A percentile compares a stretch with the other conserved stretches of the same genome.
Evolutionary conservation across 2,329 filamentous ascomycete genomes (phyloP).

Genomic region (Ophioceras dolichostomum): DNA sequence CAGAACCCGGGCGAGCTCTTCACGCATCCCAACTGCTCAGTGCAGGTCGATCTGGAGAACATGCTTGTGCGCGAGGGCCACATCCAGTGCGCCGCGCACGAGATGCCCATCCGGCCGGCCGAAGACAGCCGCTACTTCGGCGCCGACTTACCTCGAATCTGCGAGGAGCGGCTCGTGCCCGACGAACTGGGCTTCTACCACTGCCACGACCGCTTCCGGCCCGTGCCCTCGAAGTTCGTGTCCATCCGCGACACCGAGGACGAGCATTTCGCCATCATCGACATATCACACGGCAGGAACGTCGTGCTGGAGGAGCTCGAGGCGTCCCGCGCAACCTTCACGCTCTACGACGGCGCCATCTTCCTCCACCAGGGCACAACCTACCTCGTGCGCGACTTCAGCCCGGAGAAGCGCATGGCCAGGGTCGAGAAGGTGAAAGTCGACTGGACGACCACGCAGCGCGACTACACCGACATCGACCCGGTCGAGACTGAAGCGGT

Average conservation of each 20-base stretch:
- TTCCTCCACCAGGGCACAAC: constrained; percentile 93
- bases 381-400: constrained; percentile 84
- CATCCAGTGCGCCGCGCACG: constrained; percentile 86
- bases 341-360: constrained; percentile 91
- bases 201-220: constrained; percentile 78
- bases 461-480: constrained; percentile 90
- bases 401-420: constrained; percentile 67
- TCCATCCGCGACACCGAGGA: constrained; percentile 81
- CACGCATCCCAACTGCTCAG: constrained; percentile 75
- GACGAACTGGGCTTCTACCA: constrained; percentile 80
- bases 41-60: constrained; percentile 87
- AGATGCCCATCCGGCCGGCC: constrained; percentile 78
- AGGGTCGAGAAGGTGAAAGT: constrained; percentile 82
- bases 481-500: constrained; percentile 86
- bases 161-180: constrained; percentile 57
- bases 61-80: constrained; percentile 88
- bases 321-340: constrained; percentile 87
- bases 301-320: constrained; percentile 90
- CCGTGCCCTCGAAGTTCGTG: constrained; percentile 70
- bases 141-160: constrained; percentile 56
- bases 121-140: constrained; percentile 75
- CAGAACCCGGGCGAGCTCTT: constrained; percentile 89
- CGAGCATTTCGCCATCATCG: constrained; percentile 87
- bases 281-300: constrained; percentile 73
- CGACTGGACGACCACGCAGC: constrained; percentile 88